Evolutionary conservation across 441 rosid genomes (phyloP).

Genomic region (Brassica balearica): DNA sequence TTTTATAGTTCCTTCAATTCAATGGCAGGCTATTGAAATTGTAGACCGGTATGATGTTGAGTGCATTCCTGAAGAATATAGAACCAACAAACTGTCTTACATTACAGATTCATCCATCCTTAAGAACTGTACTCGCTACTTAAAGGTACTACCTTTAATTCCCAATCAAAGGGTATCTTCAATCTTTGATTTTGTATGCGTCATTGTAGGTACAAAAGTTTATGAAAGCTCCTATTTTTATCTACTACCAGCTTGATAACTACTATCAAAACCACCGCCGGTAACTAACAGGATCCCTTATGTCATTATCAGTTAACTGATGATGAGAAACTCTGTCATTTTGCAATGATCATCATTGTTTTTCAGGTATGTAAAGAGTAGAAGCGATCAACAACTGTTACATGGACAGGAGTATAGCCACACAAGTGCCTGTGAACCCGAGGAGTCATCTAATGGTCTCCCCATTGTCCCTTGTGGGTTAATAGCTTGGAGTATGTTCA

Average conservation of each 20-base stretch:
- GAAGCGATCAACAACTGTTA: conserved; percentile 80
- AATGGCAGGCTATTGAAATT: conserved; percentile 75
- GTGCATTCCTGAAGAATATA: conserved; percentile 69
- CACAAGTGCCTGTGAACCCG: conserved; percentile 77
- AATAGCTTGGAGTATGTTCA: conserved; percentile 93
- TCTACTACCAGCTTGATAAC: conserved; percentile 92
- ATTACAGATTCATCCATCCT: conserved; percentile 64
- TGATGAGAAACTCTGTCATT: conserved; percentile 16
- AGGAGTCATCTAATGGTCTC: conserved; percentile 62
- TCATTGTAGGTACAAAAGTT: conserved; percentile 63
- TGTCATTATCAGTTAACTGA: conserved; percentile 16
- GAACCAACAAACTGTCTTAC: conserved; percentile 62
- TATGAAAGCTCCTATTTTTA: conserved; percentile 89
- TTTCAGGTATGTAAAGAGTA: conserved; percentile 85
- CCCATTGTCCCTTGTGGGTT: conserved; percentile 91
- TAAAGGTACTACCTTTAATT: conserved; percentile 61
- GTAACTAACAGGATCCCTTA: conserved; percentile 42
- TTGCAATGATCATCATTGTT: not conserved
- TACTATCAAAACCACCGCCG: conserved; percentile 90
- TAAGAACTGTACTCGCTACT: conserved; percentile 67
- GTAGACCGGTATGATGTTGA: conserved; percentile 75
- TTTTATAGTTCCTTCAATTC: not conserved
- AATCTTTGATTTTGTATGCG: conserved; percentile 17
- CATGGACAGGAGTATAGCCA: conserved; percentile 57
- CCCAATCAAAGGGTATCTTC: conserved; percentile 1